Percentiles rank a stretch among this genome's conserved stretches.
Conservation (phyloP, 1,284 basidiomycete species). For the Leccinum subrobustum region DNA sequence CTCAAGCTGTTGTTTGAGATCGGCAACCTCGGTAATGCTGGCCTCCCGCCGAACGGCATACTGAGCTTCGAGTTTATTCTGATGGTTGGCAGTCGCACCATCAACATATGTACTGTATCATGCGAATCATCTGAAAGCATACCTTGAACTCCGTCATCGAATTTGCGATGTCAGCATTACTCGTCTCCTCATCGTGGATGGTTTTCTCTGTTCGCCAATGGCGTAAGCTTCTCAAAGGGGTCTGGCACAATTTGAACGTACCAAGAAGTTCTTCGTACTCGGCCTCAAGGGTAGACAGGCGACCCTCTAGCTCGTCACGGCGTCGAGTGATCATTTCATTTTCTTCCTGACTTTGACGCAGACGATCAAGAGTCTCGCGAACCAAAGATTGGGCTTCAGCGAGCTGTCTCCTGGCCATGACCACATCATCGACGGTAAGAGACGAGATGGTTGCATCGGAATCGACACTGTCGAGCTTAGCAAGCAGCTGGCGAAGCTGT, state of each 20-base stretch:
- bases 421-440: constrained; percentile 76
- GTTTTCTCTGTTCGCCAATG: constrained; percentile 65
- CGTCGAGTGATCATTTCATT: constrained; percentile 83
- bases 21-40: constrained; percentile 82
- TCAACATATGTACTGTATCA: constrained; percentile 9
- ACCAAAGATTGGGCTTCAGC: constrained; percentile 86
- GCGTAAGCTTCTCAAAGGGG: constrained; percentile 13
- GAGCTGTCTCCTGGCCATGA: constrained; percentile 81
- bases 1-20: constrained; percentile 91
- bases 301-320: constrained; percentile 84
- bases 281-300: constrained; percentile 80
- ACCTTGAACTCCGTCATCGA: constrained; percentile 92
- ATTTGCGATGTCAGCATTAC: constrained; percentile 76
- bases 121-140: constrained; percentile 20
- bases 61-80: constrained; percentile 94
- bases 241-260: constrained; percentile 35
- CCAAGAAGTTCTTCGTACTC: constrained; percentile 97
- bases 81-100: constrained; percentile 14
- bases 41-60: constrained; percentile 92
- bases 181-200: constrained; percentile 80
- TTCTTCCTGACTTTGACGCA: constrained; percentile 91
- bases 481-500: constrained; percentile 79
- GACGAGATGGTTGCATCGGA: constrained; percentile 53
- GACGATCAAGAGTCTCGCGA: constrained; percentile 87
- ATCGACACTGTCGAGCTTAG: constrained; percentile 81